Percentiles rank a stretch among this genome's conserved stretches.
These are phyloP conservation scores for Pleomassaria siparia DNA, from an alignment of 2,329 filamentous ascomycete genomes.

Conservation along the genomic window DNA sequence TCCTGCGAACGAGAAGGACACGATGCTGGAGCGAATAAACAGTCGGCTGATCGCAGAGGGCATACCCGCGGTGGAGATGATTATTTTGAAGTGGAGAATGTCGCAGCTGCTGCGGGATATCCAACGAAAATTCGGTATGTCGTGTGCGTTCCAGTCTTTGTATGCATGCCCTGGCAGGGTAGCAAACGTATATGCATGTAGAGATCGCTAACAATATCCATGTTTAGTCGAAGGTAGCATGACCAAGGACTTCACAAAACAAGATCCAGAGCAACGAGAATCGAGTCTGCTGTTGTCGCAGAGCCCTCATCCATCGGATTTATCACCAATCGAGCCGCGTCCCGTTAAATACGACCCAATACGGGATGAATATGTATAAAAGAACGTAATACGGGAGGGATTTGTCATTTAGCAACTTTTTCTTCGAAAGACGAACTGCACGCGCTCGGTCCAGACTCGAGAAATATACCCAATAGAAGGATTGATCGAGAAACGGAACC, in stretches of 20 bases:
- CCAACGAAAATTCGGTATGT: constrained; percentile 42
- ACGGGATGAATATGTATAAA: constrained; percentile 33
- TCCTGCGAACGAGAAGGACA: constrained; percentile 40
- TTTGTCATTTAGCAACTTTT: constrained; percentile 18
- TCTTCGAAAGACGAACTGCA: constrained; percentile 5
- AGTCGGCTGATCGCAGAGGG: constrained; percentile 35
- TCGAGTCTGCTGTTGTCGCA: constrained; percentile 30
- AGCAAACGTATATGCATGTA: constrained; percentile 21
- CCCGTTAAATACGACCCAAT: constrained; percentile 42
- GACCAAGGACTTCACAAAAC: constrained; percentile 34
- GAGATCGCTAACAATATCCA: constrained; percentile 32
- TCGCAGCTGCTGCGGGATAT: constrained; percentile 40
- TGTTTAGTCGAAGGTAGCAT: constrained; percentile 41
- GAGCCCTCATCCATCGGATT: constrained; percentile 34
- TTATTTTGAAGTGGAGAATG: constrained; percentile 41
- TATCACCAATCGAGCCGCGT: constrained; percentile 37
- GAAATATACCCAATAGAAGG: constrained; percentile 5
- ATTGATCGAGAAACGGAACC: constrained; percentile 4
- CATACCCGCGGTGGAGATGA: constrained; percentile 41
- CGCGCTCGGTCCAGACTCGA: constrained; percentile 4
- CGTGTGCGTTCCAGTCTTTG: constrained; percentile 20
- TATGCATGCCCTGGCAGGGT: constrained; percentile 19
- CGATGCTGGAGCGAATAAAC: constrained; percentile 39
- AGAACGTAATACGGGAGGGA: constrained; percentile 13
- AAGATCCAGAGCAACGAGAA: constrained; percentile 29